Evolutionary conservation across 495 filamentous ascomycete genomes (phyloP).

Genomic region (Tuber magnatum): DNA sequence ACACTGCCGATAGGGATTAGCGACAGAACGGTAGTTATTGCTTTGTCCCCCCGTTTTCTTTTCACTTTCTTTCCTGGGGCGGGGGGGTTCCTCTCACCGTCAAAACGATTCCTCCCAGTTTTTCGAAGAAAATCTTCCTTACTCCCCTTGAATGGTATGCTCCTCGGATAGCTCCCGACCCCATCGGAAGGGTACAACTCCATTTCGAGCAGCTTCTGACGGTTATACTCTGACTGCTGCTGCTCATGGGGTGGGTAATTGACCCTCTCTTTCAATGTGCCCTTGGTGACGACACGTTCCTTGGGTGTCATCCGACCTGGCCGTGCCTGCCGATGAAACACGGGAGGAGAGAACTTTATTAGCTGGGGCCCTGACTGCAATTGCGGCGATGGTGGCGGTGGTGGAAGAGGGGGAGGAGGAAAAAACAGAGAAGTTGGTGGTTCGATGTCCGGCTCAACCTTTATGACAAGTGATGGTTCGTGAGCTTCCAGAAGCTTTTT

Average conservation of each 20-base stretch:
- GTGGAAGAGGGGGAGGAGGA: neutral
- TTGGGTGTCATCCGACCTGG: constrained; percentile 6
- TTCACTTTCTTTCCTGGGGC: neutral
- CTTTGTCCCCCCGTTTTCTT: neutral
- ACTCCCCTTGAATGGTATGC: constrained; percentile 87
- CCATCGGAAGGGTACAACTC: constrained; percentile 59
- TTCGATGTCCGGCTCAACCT: constrained; percentile 21
- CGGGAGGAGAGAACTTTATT: neutral
- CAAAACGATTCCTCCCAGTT: constrained; percentile 78
- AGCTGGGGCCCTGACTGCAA: constrained; percentile 5
- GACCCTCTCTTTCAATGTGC: constrained; percentile 35
- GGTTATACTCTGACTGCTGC: constrained; percentile 33
- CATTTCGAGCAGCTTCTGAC: constrained; percentile 49
- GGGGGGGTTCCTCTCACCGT: constrained; percentile 54
- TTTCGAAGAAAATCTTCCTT: constrained; percentile 80
- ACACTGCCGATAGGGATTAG: constrained; percentile 54
- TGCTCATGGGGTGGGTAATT: constrained; percentile 34
- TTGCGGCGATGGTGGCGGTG: neutral
- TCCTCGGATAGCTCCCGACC: constrained; percentile 61
- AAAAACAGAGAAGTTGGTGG: constrained; percentile 7
- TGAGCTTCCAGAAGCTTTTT: constrained; percentile 2
- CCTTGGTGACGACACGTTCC: constrained; percentile 22
- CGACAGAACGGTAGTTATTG: constrained; percentile 15
- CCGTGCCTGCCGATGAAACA: constrained; percentile 16
- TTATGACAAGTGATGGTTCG: constrained; percentile 9